These are phyloP conservation scores for Pyrenochaeta sp. DNA, from an alignment of 2,329 filamentous ascomycete genomes.

Conservation along the genomic window DNA sequence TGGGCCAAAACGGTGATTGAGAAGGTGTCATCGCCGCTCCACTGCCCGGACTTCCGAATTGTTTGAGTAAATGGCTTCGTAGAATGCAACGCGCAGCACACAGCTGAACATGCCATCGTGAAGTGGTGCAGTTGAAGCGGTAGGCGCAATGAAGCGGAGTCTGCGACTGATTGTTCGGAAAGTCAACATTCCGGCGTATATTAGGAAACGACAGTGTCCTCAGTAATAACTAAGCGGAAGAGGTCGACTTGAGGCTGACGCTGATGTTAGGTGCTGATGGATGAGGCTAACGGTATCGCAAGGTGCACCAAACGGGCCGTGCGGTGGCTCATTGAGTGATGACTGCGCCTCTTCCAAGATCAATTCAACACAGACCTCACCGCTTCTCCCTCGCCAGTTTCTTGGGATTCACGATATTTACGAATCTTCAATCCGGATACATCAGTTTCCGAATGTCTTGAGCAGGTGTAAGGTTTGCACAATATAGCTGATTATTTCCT, in stretches of 20 bases:
- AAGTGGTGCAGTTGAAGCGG: slow-evolving; percentile 4
- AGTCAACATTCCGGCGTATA: slow-evolving; percentile 24
- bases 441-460: neutral
- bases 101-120: slow-evolving; percentile 18
- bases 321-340: slow-evolving; percentile 21
- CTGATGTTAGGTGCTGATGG: slow-evolving; percentile 25
- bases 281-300: slow-evolving; percentile 8
- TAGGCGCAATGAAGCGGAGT: slow-evolving; percentile 13
- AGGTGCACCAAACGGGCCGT: slow-evolving; percentile 2
- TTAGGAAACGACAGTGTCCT: slow-evolving; percentile 10
- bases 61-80: slow-evolving; percentile 3
- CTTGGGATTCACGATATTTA: neutral
- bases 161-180: slow-evolving; percentile 24
- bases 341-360: slow-evolving; percentile 16
- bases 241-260: slow-evolving; percentile 12
- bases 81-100: slow-evolving; percentile 10
- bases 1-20: neutral
- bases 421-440: neutral
- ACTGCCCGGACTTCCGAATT: neutral
- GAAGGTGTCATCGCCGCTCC: slow-evolving; percentile 2
- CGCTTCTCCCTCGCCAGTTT: slow-evolving; percentile 10
- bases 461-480: neutral
- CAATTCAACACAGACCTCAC: slow-evolving; percentile 16
- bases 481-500: neutral
- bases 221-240: slow-evolving; percentile 18